Conservation (phyloP, 106 monocot species). For the Dactylorhiza incarnata region DNA sequence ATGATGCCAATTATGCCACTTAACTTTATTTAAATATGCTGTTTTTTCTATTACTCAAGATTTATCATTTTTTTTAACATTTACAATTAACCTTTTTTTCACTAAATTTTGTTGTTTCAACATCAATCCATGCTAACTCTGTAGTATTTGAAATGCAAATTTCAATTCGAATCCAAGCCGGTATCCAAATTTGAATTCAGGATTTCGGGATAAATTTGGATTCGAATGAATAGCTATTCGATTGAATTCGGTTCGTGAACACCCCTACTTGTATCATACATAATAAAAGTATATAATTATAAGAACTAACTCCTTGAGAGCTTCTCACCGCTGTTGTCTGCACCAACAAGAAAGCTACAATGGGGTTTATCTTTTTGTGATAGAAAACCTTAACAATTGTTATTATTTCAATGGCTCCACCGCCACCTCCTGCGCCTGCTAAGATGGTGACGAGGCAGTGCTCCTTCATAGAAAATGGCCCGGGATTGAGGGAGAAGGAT, state of each 20-base stretch:
- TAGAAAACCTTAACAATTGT: conserved; percentile 47
- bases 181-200: too few relatives aligned
- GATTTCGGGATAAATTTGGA: not conserved
- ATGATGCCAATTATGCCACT: too few relatives aligned
- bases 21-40: too few relatives aligned
- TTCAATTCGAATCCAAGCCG: not conserved
- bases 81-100: too few relatives aligned
- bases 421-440: conserved; percentile 19
- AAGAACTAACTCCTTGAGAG: not conserved
- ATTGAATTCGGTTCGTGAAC: not conserved
- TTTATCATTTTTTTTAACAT: too few relatives aligned
- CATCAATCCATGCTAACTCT: too few relatives aligned
- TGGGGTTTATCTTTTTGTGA: conserved; percentile 17
- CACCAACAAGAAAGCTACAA: conserved; percentile 27
- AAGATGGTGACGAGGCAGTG: conserved; percentile 42
- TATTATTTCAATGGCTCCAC: conserved; percentile 22
- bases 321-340: conserved; percentile 33
- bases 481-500: conserved; percentile 45
- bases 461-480: conserved; percentile 44
- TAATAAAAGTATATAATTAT: too few relatives aligned
- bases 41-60: too few relatives aligned
- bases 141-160: too few relatives aligned
- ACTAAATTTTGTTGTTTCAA: too few relatives aligned
- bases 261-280: too few relatives aligned
- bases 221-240: not conserved